Conservation (phyloP, 257 asterid genomes). For the Solanum bulbocastanum region DNA sequence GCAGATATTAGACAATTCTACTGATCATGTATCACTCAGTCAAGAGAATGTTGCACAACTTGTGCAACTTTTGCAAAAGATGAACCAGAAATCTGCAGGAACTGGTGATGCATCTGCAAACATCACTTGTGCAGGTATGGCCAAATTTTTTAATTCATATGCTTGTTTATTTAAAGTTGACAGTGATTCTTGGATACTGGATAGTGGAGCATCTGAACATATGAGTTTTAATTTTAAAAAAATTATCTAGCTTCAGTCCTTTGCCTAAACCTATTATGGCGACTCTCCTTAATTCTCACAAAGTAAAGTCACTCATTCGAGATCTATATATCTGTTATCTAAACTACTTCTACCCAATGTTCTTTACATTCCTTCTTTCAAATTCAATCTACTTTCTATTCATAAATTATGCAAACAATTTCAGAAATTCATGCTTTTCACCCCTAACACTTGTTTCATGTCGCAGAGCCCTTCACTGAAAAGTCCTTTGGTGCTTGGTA, state of each 20-base stretch:
- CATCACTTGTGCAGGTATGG: neutral
- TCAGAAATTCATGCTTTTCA: too few relatives aligned
- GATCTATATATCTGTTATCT: too few relatives aligned
- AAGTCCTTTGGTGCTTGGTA: neutral
- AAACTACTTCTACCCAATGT: neutral
- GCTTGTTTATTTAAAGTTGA: neutral
- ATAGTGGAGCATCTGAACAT: neutral
- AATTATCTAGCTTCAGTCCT: neutral
- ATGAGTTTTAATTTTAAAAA: neutral
- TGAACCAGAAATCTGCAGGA: too few relatives aligned
- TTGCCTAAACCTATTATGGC: neutral
- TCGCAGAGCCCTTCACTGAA: neutral
- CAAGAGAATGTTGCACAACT: too few relatives aligned
- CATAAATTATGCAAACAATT: too few relatives aligned
- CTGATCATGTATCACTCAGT: too few relatives aligned
- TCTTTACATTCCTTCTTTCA: neutral
- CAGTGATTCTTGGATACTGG: neutral
- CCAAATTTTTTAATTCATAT: too few relatives aligned
- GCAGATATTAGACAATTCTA: too few relatives aligned
- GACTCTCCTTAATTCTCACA: neutral
- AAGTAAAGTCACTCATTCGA: too few relatives aligned
- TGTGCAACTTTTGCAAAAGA: too few relatives aligned
- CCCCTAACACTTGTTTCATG: neutral
- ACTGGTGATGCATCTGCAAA: neutral
- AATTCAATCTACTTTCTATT: too few relatives aligned